Evolutionary conservation across 73 alveolate genomes (phyloP), one percentile per base, ranked within the genome.

Genomic region (Paramecium tetraurelia): DNA sequence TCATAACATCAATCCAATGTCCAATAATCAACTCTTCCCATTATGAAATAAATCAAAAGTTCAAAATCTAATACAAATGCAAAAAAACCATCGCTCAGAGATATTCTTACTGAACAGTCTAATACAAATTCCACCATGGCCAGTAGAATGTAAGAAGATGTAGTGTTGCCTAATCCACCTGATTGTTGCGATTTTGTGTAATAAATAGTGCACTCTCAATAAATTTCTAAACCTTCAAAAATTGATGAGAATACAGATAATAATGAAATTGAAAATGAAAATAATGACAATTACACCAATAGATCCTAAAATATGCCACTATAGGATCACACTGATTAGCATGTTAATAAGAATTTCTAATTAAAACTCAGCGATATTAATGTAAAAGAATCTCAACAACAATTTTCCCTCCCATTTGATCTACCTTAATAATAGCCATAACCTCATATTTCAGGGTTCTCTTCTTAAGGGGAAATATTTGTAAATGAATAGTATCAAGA

Each of bases 401-500:
- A 72, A 72, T 72, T 72, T 72, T 72, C 86, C 11, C 59, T 72
- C 18, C 86, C 86, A 72, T 72, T 72, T 18, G 86, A 72, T 72
- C 31, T 72, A 38, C 86, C 86, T 36, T 12, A 72, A 72, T 58
- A 72, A 72, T 72, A 33, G 20, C 20, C 4, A 16, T 72, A 35
- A 38, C 86, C 86, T 1, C 59, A 72, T 36, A 72, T 36, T n/a
- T 72, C 86, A 36, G 59, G 84, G 11, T 63, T 63, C 4, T 63
- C 84, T 14, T 63, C 84, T 27, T 27, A 63, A 63, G 86, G 92
- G 29, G 77, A 71, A 38, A 92, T 57, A 33, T 44, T 63, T 31
- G 94, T 84, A 18, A 92, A 75, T 70, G 95, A 92, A 85, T 69
- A 36, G 20, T 96, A 94, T 89, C 63, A 77, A 33, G 96, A 96